Base-by-base conservation (phyloP, 371 early-diverging fungal genomes). In the Rhizopus sp. region DNA sequence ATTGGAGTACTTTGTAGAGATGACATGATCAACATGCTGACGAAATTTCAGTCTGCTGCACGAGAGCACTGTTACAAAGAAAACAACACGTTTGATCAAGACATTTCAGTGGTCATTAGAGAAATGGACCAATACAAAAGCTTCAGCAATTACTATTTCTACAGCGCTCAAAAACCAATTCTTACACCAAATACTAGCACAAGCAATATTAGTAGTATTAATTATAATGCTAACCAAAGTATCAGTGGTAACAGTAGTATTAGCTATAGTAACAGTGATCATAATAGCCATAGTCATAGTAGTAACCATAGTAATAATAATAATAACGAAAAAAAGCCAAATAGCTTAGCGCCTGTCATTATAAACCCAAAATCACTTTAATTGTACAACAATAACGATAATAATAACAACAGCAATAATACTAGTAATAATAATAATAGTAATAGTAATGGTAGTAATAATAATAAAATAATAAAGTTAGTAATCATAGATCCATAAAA, bases 1-100 rank as follows among this genome's bases (percentile, higher is more conserved):
- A 54, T 70, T 16, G 71, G 71, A 8, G 71, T 70, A 7, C 48
- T 70, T 4, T 70, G 61, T 31, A 54, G 53, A 53, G 71, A 70
- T 10, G 71, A 70, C 30, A 60, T 67, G 46, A 46, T 64, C 15
- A 37, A 64, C 33, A 53, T 70, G 44, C n/a, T 70, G 13, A 67
- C 57, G 23, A 64, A 62, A 16, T 57, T 60, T 15, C 57, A 61
- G 33, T 55, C 57, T 1, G 59, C 56, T 13, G 50, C 63, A 6
- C 6, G 23, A n/a, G 48, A 49, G 1, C 51, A 58, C 29, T 57
- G 53, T 35, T 33, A 42, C 1, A 44, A 45, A 45, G 41, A 46
- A 16, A 35, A 30, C 15, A 5, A 50, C 7, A 7, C 45, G 5
- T 68, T 64, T 52, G 57, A 60, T 7, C 16, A 34, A 15, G 55